Evolutionary conservation across 139 green algal species (phyloP), one percentile per base, ranked within the genome.

Genomic region (Chlamydomonas schloesseri): DNA sequence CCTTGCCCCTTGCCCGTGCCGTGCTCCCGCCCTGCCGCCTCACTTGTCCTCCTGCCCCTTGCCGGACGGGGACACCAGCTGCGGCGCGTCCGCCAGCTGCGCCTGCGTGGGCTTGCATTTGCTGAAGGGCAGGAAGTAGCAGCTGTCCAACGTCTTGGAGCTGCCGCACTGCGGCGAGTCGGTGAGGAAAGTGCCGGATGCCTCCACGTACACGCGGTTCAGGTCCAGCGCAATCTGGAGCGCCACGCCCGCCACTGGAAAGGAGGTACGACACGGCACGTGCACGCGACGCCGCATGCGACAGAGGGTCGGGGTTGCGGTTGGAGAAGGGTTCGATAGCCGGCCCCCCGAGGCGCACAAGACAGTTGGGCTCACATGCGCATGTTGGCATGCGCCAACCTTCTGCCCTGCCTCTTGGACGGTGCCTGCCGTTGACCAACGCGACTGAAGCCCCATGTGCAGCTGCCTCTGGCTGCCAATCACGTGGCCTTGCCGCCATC

Each of bases 101-200:
- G 42, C 78, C 13, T 24, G 20, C 24, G 73, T 71, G 21, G 74
- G 69, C 20, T 28, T 57, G 70, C 86, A 89, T 50, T 77, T 64
- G 78, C 33, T 60, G 70, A 87, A 78, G 64, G 77, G 86, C 72
- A 84, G 47, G 72, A 88, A 90, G 87, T 81, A 90, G 79, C 87
- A 87, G 26, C 20, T 69, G 79, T 88, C 80, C 34, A 87, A 0
- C 9, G 72, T 87, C 17, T 6, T n/a, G 23, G 58, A 71, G 70
- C 23, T 47, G 17, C 31, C 29, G 73, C 85, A 89, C 53, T 86
- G 31, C 0, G 37, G n/a, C 0, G 13, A 33, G 29, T 0, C 9
- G 11, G 85, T 31, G 1, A 86, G 60, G 68, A 81, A 81, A 28
- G 72, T 73, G 21, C 70, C 77, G 31, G 53, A 42, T 0, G 17